Base-by-base conservation (phyloP, 352 stramenopile genomes). In the Globisporangium uncinulatum region DNA sequence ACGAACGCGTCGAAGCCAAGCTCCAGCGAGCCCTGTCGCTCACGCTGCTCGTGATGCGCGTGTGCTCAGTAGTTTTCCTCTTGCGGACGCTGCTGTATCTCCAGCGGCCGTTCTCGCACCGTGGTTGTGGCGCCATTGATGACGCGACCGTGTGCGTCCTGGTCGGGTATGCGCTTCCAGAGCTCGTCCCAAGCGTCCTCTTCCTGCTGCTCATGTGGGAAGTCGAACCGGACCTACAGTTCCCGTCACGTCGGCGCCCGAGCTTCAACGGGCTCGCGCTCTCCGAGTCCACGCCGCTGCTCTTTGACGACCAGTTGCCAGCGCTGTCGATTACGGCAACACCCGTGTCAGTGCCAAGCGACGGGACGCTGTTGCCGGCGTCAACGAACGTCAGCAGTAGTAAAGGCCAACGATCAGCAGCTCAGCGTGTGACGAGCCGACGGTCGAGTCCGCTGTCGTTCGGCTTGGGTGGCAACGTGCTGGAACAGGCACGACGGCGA, bases 201-300 rank as follows among this genome's bases (percentile, higher is more conserved):
- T 94, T 94, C 56, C 60, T 94, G 1, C 64, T 89, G 46, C 64
- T 94, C n/a, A 92, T 94, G 84, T 91, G 80, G 80, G 75, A 94
- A 31, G 82, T 92, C 32, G 82, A 94, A 50, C 81, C 84, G 13
- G 73, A 81, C 42, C 61, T 91, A 34, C 73, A 86, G 55, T 74
- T 92, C 44, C 76, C 75, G 32, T 76, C 79, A 1, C 62, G 74
- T 4, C 60, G 78, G 20, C 79, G 73, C 36, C 71, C 79, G 36
- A 87, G 74, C 41, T 70, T 78, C 21, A 76, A 69, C 31, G 61
- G 42, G 4, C 24, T 45, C 17, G 43, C 47, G 17, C 42, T 48
- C 43, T 48, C 31, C 20, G 59, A 65, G 36, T 56, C 59, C 21
- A 61, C 59, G 36, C 59, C 59, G 21, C 32, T 65, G 32, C 53